Evolutionary conservation across 2,329 filamentous ascomycete species (phyloP), one percentile per base, ranked within the genome.

Genomic region (Tympanopsis confertula): DNA sequence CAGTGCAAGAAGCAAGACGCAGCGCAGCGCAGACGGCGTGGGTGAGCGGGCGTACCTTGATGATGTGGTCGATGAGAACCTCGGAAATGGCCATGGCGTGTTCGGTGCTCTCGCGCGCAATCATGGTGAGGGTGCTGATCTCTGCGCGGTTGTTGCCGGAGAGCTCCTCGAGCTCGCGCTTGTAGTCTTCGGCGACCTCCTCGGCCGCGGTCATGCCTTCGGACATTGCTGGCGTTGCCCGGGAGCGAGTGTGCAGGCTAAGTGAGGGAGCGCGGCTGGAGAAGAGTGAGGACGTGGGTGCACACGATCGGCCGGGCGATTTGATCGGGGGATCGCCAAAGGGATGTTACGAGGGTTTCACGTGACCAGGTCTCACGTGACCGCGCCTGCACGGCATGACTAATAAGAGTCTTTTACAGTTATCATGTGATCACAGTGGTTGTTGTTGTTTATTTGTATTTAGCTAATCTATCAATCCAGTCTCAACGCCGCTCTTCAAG

Each of bases 31-130:
- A 44, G 41, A 37, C 24, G 38, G 29, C 40, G 41, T 45, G 43
- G 36, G 41, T 37, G 19, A 15, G 40, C 37, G 15, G 37, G 71
- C 86, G 74, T 85, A 95, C 91, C 72, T 84, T 82, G 61, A 86
- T 81, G 59, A 98, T 95, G 55, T 98, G 91, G 46, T 88, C 83
- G 57, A 93, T 85, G 49, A 98, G 66, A 36, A 86, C 86, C 52
- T 86, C 79, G 14, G 91, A 87, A 51, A 98, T 96, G 46, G 84
- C 86, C 58, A 93, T 77, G 26, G 89, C 91, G 66, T 95, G 84
- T 61, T 94, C 87, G 47, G 88, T 95, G 53, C 94, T 94, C 61
- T 98, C 91, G 59, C 93, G 86, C 42, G 91, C 91, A 62, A 98
- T 96, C 58, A 94, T 78, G 44, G 91, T 98, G 62, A 98, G 65